Percentiles rank a stretch among this genome's conserved stretches.
phyloP scores from a whole-genome alignment of 495 filamentous ascomycete species.

The Acidomyces sp. region DNA sequence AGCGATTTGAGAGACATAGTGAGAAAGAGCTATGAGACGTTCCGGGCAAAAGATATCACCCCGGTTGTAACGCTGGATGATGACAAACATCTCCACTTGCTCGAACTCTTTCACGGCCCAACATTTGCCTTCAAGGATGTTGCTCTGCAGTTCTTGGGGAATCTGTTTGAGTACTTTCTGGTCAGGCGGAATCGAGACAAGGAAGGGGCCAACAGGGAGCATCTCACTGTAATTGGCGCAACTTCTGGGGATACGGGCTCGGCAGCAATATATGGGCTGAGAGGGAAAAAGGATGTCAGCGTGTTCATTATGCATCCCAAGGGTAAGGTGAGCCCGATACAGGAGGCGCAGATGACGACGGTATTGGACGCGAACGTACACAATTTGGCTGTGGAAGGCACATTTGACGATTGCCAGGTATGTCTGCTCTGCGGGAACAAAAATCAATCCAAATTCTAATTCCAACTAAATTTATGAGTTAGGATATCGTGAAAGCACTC shows the following conservation, averaged over 20 bases:
- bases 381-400: slow-evolving; percentile 71
- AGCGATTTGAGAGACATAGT: slow-evolving; percentile 72
- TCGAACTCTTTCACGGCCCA: slow-evolving; percentile 96
- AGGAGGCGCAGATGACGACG: slow-evolving; percentile 93
- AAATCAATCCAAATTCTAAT: neutral
- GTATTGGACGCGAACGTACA: slow-evolving; percentile 77
- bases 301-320: slow-evolving; percentile 83
- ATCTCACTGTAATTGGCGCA: slow-evolving; percentile 80
- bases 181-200: slow-evolving; percentile 67
- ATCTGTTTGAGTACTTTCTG: slow-evolving; percentile 93
- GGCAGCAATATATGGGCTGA: slow-evolving; percentile 89
- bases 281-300: slow-evolving; percentile 92
- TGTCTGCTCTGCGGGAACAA: too few relatives aligned
- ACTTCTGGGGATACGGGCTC: slow-evolving; percentile 92
- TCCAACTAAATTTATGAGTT: neutral
- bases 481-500: slow-evolving; percentile 86
- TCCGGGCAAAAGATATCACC: slow-evolving; percentile 60
- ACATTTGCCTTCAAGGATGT: slow-evolving; percentile 93
- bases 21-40: slow-evolving; percentile 67
- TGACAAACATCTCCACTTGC: slow-evolving; percentile 59
- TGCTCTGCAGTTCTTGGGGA: slow-evolving; percentile 81
- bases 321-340: slow-evolving; percentile 69
- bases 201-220: slow-evolving; percentile 53
- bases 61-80: slow-evolving; percentile 56
- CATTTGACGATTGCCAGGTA: slow-evolving; percentile 90